These are phyloP conservation scores for Candida pseudoviswanathii DNA, from an alignment of 1,139 yeast species.

Conservation along the genomic window DNA sequence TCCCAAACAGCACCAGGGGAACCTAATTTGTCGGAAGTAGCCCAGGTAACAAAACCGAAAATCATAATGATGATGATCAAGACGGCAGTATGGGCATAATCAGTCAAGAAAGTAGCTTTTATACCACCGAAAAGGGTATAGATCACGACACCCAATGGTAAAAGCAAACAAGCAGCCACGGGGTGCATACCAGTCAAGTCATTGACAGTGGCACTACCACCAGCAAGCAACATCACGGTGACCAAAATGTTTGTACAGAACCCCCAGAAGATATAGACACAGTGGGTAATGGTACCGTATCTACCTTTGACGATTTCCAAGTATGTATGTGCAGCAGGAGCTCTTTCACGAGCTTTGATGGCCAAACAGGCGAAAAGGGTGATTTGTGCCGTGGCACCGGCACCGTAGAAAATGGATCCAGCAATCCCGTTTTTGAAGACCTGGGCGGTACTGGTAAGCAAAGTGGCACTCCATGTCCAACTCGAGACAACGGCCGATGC, in stretches of 20 bases:
- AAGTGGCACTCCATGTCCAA: conserved; percentile 95
- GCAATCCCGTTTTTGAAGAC: conserved; percentile 77
- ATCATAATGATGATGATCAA: conserved; percentile 61
- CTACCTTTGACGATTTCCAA: conserved; percentile 55
- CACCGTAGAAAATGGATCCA: conserved; percentile 53
- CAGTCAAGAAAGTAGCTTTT: conserved; percentile 87
- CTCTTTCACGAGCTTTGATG: conserved; percentile 56
- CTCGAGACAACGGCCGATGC: conserved; percentile 87
- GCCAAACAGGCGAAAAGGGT: conserved; percentile 55
- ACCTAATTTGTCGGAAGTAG: conserved; percentile 64
- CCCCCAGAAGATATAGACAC: conserved; percentile 73
- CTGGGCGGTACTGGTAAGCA: conserved; percentile 75
- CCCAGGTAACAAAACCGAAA: conserved; percentile 65
- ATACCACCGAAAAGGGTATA: conserved; percentile 89
- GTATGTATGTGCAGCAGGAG: conserved; percentile 61
- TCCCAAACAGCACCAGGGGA: conserved; percentile 85
- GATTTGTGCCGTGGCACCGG: conserved; percentile 58
- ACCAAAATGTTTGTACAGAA: conserved; percentile 85
- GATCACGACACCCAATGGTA: conserved; percentile 81
- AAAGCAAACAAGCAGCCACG: conserved; percentile 76
- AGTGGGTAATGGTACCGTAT: conserved; percentile 62
- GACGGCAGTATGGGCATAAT: conserved; percentile 73
- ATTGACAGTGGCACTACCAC: conserved; percentile 79
- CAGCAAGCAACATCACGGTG: conserved; percentile 83
- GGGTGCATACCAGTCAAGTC: conserved; percentile 83